Evolutionary conservation across 306 rosid genomes (phyloP).

Genomic region (Ammopiptanthus mongolicus): DNA sequence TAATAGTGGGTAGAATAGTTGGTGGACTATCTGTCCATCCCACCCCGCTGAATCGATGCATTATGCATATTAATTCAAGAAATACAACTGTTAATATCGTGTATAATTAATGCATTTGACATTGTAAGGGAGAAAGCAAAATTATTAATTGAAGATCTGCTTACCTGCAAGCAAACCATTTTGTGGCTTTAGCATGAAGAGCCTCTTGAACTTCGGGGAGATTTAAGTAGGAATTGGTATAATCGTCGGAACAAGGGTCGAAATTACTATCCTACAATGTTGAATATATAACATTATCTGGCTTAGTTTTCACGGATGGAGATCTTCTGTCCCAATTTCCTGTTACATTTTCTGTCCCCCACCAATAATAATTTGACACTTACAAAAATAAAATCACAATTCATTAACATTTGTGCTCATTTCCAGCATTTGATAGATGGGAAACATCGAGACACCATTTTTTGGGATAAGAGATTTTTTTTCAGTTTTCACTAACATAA

Average conservation of each 20-base stretch:
- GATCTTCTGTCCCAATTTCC: no score
- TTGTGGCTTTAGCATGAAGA: constrained; percentile 37
- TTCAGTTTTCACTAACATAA: background rate
- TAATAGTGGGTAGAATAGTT: constrained; percentile 28
- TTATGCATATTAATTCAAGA: background rate
- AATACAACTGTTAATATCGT: background rate
- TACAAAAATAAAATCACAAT: no score
- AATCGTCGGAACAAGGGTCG: constrained; percentile 52
- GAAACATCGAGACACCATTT: no score
- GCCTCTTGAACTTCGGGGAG: constrained; percentile 51
- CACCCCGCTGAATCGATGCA: constrained; percentile 18
- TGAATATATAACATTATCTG: background rate
- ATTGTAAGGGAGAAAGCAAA: background rate
- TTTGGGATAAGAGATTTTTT: no score
- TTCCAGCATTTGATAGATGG: no score
- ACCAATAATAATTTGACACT: no score
- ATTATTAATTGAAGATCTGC: background rate
- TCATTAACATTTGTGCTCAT: no score
- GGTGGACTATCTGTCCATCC: constrained; percentile 43
- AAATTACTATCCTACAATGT: constrained; percentile 29
- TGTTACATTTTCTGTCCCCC: no score
- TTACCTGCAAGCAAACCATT: constrained; percentile 54
- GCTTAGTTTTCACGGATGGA: background rate
- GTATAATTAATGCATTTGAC: background rate
- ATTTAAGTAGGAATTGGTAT: constrained; percentile 43